phyloP scores from a whole-genome alignment of 2,329 filamentous ascomycete species.

The Fusarium siculi region DNA sequence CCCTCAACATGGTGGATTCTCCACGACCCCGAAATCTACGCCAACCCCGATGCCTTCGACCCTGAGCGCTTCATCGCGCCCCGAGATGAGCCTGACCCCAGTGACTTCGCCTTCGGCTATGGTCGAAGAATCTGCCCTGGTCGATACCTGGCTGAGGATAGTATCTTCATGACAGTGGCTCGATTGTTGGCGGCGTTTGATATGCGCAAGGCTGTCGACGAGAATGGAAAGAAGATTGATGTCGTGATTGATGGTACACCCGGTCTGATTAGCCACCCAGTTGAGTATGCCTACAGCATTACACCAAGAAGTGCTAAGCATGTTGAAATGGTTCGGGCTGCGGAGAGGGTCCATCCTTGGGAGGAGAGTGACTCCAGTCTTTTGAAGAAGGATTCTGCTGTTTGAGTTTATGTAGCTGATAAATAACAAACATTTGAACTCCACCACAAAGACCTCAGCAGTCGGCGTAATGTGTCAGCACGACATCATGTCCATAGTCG shows the following conservation, averaged over 20 bases:
- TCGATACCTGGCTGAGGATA: slow-evolving; percentile 46
- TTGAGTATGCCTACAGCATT: slow-evolving; percentile 31
- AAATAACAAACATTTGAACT: neutral
- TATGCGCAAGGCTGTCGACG: slow-evolving; percentile 45
- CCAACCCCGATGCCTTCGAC: slow-evolving; percentile 49
- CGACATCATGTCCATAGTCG: neutral
- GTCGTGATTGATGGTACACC: slow-evolving; percentile 22
- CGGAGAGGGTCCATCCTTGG: slow-evolving; percentile 38
- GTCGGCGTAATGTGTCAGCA: no score
- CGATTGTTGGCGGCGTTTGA: slow-evolving; percentile 59
- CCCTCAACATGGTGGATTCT: slow-evolving; percentile 39
- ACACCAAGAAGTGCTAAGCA: slow-evolving; percentile 29
- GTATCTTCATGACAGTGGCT: slow-evolving; percentile 50
- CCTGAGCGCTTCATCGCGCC: slow-evolving; percentile 48
- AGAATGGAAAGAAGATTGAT: slow-evolving; percentile 32
- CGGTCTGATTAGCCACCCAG: slow-evolving; percentile 33
- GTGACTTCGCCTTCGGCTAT: slow-evolving; percentile 47
- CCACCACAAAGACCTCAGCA: neutral
- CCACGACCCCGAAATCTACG: slow-evolving; percentile 75
- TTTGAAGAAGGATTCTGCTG: slow-evolving; percentile 1
- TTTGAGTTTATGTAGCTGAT: neutral
- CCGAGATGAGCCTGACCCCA: slow-evolving; percentile 47
- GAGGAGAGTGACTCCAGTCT: slow-evolving; percentile 36
- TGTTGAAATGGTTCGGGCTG: slow-evolving; percentile 27
- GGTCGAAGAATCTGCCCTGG: slow-evolving; percentile 52